Evolutionary conservation across 768 basidiomycete genomes (phyloP).

Genomic region (Auriscalpium microsporum): DNA sequence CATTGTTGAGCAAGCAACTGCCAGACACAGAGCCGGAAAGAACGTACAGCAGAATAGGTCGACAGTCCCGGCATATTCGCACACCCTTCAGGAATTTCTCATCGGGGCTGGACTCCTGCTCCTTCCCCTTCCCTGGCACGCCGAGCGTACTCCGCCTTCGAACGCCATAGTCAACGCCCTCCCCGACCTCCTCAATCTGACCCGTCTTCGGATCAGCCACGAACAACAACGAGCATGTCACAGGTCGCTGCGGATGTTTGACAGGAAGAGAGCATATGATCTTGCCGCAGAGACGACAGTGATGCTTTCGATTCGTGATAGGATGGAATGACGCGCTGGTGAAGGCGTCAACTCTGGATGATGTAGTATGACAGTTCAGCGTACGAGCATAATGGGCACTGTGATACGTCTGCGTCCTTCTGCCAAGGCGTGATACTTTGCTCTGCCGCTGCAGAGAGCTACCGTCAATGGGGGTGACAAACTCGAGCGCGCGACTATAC

Average conservation of each 20-base stretch:
- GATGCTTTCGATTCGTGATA: constrained; percentile 89
- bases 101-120: constrained; percentile 42
- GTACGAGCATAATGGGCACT: constrained; percentile 83
- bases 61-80: constrained; percentile 78
- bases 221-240: constrained; percentile 72
- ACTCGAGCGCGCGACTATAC: constrained; percentile 28
- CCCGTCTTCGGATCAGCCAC: constrained; percentile 76
- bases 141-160: constrained; percentile 35
- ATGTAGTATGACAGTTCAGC: constrained; percentile 16
- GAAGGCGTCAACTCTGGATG: not conserved
- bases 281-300: constrained; percentile 88
- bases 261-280: constrained; percentile 86
- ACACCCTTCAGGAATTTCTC: constrained; percentile 87
- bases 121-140: constrained; percentile 14
- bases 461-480: too few species aligned
- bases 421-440: constrained; percentile 95
- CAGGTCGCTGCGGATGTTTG: constrained; percentile 58
- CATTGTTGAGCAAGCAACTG: not conserved
- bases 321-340: constrained; percentile 70
- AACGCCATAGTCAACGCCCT: constrained; percentile 81
- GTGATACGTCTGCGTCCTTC: constrained; percentile 63
- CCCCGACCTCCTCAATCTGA: constrained; percentile 75
- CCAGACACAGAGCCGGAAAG: not conserved
- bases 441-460: constrained; percentile 51
- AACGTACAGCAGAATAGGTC: constrained; percentile 69